These are phyloP conservation scores for Spathaspora arborariae DNA, from an alignment of 805 yeast species.

Conservation along the genomic window DNA sequence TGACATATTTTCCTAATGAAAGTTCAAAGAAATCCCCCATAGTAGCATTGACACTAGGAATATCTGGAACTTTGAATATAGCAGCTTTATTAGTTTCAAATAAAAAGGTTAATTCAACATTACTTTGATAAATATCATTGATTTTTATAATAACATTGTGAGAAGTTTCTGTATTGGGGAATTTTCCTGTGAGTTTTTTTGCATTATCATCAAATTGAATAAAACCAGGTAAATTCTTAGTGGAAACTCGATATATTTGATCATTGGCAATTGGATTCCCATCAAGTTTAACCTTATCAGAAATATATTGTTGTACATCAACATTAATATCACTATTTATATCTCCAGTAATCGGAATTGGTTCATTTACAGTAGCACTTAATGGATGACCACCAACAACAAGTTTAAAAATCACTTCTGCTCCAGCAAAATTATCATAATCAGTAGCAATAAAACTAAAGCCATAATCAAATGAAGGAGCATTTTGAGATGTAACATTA, in stretches of 20 bases:
- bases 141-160: constrained; percentile 53
- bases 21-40: constrained; percentile 57
- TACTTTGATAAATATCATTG: constrained; percentile 57
- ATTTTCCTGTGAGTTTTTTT: constrained; percentile 48
- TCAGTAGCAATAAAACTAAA: constrained; percentile 80
- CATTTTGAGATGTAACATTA: constrained; percentile 75
- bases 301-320: constrained; percentile 47
- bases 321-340: constrained; percentile 51
- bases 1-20: constrained; percentile 37
- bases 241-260: constrained; percentile 55
- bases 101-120: constrained; percentile 54
- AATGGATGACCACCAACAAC: constrained; percentile 87
- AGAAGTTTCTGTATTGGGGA: constrained; percentile 45
- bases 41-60: constrained; percentile 67
- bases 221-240: constrained; percentile 59
- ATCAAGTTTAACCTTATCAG: constrained; percentile 62
- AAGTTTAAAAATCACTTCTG: constrained; percentile 63
- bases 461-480: constrained; percentile 74
- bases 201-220: constrained; percentile 30
- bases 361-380: constrained; percentile 58
- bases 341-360: constrained; percentile 64
- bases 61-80: constrained; percentile 50
- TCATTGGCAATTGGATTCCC: constrained; percentile 41
- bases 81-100: constrained; percentile 51
- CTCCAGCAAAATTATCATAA: constrained; percentile 67